Percentiles rank a stretch among this genome's conserved stretches.
phyloP scores from a whole-genome alignment of 257 asterid species.

The Capsicum pubescens region DNA sequence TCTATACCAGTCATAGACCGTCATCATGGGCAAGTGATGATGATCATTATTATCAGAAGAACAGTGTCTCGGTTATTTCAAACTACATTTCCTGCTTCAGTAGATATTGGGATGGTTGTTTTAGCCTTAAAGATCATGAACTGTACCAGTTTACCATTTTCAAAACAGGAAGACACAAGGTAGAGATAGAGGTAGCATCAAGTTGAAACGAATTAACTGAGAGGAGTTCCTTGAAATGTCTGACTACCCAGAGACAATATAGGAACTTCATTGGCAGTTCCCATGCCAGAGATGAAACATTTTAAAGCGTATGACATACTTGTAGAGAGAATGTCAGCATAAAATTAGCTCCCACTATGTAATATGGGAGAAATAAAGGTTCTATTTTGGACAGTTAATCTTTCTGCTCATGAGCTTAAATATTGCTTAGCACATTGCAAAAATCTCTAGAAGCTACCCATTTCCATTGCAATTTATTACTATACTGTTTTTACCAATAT shows the following conservation, averaged over 20 bases:
- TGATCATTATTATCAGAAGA: conserved; percentile 1
- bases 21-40: conserved; percentile 18
- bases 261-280: background rate
- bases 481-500: background rate
- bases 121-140: background rate
- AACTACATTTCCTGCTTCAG: background rate
- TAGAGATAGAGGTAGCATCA: background rate
- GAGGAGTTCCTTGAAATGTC: conserved; percentile 15
- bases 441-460: background rate
- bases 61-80: background rate
- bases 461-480: background rate
- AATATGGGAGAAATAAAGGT: background rate
- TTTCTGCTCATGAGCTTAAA: conserved; percentile 10
- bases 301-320: background rate
- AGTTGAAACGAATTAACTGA: background rate
- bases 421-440: background rate
- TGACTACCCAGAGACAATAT: background rate
- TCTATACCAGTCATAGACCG: background rate
- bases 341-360: conserved; percentile 5
- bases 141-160: background rate
- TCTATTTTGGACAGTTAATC: background rate
- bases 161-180: background rate
- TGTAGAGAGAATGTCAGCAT: background rate
- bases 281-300: background rate
- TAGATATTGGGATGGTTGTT: background rate